Percentiles rank a stretch among this genome's conserved stretches.
Conservation (phyloP, 2,329 filamentous ascomycete genomes). For the Fusarium albidum region DNA sequence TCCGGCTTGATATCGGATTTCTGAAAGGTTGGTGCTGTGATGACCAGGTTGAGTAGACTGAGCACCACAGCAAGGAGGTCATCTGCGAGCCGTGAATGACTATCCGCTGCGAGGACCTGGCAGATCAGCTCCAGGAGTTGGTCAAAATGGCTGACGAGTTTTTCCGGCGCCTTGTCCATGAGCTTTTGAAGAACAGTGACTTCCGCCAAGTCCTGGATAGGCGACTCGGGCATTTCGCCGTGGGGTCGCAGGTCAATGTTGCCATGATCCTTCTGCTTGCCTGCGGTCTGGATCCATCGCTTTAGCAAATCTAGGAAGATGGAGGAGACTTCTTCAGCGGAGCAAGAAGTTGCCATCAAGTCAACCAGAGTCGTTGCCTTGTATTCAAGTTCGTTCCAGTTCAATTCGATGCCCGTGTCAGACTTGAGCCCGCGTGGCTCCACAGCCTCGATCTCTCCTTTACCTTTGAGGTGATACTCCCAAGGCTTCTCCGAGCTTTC, state of each 20-base stretch:
- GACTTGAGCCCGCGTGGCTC: conserved; percentile 37
- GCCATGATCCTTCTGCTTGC: conserved; percentile 38
- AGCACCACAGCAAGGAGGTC: conserved; percentile 62
- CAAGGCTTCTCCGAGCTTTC: conserved; percentile 51
- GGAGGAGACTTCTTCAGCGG: conserved; percentile 64
- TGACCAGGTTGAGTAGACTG: conserved; percentile 67
- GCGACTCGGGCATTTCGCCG: conserved; percentile 44
- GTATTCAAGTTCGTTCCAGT: conserved; percentile 55
- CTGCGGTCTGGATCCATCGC: conserved; percentile 59
- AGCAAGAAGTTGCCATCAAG: conserved; percentile 58
- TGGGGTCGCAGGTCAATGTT: conserved; percentile 43
- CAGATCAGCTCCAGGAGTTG: conserved; percentile 71
- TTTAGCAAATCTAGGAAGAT: conserved; percentile 68
- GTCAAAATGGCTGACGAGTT: conserved; percentile 68
- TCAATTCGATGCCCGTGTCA: conserved; percentile 41
- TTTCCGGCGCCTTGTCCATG: conserved; percentile 69
- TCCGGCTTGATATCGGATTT: conserved; percentile 54
- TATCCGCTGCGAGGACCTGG: conserved; percentile 63
- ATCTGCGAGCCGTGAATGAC: conserved; percentile 52
- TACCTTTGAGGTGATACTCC: conserved; percentile 57
- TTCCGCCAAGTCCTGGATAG: conserved; percentile 60
- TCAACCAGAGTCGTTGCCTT: conserved; percentile 59
- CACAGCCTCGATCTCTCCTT: conserved; percentile 62
- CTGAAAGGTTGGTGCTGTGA: conserved; percentile 65
- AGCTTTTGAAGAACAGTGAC: conserved; percentile 71